Percentiles rank a stretch among this genome's conserved stretches.
phyloP scores from a whole-genome alignment of 768 basidiomycete genomes.

The Leucosporidium yakuticum region DNA sequence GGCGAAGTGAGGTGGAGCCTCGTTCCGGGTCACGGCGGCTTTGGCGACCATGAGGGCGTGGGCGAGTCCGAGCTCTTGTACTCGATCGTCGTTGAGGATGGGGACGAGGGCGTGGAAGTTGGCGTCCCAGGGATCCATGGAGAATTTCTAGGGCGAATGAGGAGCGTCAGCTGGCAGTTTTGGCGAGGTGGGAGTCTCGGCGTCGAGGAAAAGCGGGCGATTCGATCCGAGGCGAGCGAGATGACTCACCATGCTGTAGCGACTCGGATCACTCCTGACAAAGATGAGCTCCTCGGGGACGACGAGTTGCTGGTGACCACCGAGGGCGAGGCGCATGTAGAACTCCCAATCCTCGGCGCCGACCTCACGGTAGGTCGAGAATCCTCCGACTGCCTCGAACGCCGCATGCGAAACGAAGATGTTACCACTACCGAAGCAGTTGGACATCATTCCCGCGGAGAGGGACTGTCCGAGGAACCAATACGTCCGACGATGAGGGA shows the following conservation, averaged over 20 bases:
- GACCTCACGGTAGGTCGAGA: slow-evolving; percentile 31
- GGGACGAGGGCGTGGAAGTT: no score
- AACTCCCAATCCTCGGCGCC: slow-evolving; percentile 36
- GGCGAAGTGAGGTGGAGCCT: slow-evolving; percentile 10
- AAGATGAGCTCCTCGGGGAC: slow-evolving; percentile 5
- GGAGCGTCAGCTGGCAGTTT: no score
- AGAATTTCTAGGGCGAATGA: no score
- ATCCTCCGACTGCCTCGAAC: slow-evolving; percentile 24
- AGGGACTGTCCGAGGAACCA: slow-evolving; percentile 34
- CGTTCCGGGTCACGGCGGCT: slow-evolving; percentile 11
- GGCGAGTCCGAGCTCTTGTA: slow-evolving; percentile 25
- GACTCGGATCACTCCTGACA: no score
- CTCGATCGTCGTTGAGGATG: slow-evolving; percentile 26
- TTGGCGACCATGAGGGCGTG: slow-evolving; percentile 29
- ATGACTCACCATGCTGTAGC: no score
- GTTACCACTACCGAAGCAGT: slow-evolving; percentile 32
- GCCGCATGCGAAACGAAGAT: slow-evolving; percentile 23
- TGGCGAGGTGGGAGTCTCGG: no score
- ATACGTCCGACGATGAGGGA: slow-evolving; percentile 28
- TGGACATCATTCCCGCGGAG: slow-evolving; percentile 22
- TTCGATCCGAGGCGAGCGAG: no score
- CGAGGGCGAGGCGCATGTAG: slow-evolving; percentile 18
- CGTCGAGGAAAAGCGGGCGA: no score
- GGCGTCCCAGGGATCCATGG: no score
- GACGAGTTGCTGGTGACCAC: slow-evolving; percentile 11